Percentiles rank a stretch among this genome's conserved stretches.
These are phyloP conservation scores for Podosphaera xanthii DNA, from an alignment of 2,329 filamentous ascomycete genomes.

Conservation along the genomic window DNA sequence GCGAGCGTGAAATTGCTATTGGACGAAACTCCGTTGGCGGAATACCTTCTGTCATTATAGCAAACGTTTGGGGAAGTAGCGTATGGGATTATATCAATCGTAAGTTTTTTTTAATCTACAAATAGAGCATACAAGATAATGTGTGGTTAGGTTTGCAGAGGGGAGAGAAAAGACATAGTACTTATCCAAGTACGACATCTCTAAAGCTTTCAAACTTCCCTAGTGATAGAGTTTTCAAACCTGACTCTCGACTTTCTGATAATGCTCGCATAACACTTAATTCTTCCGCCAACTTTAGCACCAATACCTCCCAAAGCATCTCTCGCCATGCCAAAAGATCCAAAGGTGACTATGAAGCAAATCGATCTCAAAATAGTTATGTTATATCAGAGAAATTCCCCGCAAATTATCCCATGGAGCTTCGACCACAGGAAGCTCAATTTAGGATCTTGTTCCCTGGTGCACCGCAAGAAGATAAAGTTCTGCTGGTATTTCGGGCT, in stretches of 20 bases:
- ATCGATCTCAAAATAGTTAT: constrained; percentile 6
- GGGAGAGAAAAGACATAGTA: constrained; percentile 22
- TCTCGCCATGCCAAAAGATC: constrained; percentile 12
- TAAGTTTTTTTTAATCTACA: neutral
- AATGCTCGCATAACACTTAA: constrained; percentile 6
- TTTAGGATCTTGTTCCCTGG: constrained; percentile 80
- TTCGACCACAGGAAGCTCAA: constrained; percentile 74
- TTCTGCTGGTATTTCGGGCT: constrained; percentile 79
- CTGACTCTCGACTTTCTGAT: constrained; percentile 7
- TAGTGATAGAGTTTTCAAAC: constrained; percentile 13
- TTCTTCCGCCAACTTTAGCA: constrained; percentile 9
- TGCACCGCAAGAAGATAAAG: constrained; percentile 52
- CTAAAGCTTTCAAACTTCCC: constrained; percentile 11
- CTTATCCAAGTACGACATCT: constrained; percentile 10
- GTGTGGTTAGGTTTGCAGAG: constrained; percentile 22
- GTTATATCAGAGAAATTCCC: constrained; percentile 30
- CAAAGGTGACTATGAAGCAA: constrained; percentile 19
- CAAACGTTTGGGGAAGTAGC: constrained; percentile 81
- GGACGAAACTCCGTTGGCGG: constrained; percentile 41
- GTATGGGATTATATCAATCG: constrained; percentile 53
- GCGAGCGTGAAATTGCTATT: constrained; percentile 45
- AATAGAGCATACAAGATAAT: neutral
- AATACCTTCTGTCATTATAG: constrained; percentile 67
- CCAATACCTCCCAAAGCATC: constrained; percentile 3
- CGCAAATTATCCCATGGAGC: constrained; percentile 54